Base-by-base conservation (phyloP, 129 eudicot genomes). In the Oenanthe sinensis region DNA sequence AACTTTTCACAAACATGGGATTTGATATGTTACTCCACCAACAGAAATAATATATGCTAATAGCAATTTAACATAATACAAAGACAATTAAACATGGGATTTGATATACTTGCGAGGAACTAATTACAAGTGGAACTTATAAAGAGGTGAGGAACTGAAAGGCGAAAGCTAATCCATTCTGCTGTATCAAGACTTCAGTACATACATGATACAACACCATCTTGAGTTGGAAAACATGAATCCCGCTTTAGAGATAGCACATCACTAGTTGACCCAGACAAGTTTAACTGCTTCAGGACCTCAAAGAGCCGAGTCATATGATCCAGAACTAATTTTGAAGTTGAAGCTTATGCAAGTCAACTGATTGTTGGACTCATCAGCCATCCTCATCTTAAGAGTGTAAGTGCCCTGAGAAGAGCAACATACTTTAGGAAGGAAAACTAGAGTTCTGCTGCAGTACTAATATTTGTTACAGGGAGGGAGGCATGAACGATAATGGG, bases 311-410 rank as follows among this genome's bases (percentile, higher is more conserved):
- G 82, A 52, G 7, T 58, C 82, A 12, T 30, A 74, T 5, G 71
- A 78, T 65, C 81, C 85, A 42, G 22, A 48, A 67, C 78, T 82
- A 65, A 85, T 79, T 12, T 45, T 74, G 72, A 85, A 85, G 37
- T 36, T 49, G 63, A 85, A 81, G 78, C 78, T 78, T 19, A 85
- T 22, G 67, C 88, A 85, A 37, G 88, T 85, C 77, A 85, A 48
- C 72, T 62, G 75, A 2, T 71, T 44, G 11, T 85, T 70, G 81
- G 71, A 79, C 30, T 26, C 69, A 20, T 82, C 83, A 5, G 76
- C 42, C 78, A 85, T 77, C 46, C 39, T 78, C 85, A 85, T 75
- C 79, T 39, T 82, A 2, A 85, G 88, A 24, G 88, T 85, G 81
- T 85, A 85, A 16, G 85, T 69, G 22, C 88, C 88, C 88, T 85